Evolutionary conservation across 2,329 filamentous ascomycete genomes (phyloP).

Genomic region (Aspergillus sp.): DNA sequence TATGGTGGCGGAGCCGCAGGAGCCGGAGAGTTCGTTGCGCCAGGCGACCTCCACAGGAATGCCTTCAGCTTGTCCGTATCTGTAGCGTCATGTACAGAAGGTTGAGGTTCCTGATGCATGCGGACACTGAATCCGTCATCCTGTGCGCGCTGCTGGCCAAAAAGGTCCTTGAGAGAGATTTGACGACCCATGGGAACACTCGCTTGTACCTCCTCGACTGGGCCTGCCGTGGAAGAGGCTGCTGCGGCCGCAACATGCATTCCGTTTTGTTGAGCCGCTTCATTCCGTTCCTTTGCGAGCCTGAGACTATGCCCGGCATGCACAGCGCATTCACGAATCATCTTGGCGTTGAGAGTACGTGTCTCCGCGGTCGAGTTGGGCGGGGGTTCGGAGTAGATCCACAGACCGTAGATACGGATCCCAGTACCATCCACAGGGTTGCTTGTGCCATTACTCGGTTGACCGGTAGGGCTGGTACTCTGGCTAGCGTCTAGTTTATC

Average conservation of each 20-base stretch:
- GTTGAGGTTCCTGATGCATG: conserved; percentile 35
- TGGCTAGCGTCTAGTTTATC: conserved; percentile 18
- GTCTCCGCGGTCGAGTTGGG: conserved; percentile 53
- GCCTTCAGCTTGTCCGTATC: too few relatives aligned
- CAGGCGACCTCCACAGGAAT: not conserved
- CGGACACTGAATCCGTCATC: conserved; percentile 52
- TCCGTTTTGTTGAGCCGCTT: conserved; percentile 32
- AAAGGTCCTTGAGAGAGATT: conserved; percentile 52
- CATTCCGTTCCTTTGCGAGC: conserved; percentile 39
- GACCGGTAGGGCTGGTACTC: conserved; percentile 13
- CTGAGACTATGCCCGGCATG: conserved; percentile 51
- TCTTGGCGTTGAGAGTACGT: conserved; percentile 50
- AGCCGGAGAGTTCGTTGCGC: conserved; percentile 6
- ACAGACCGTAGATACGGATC: conserved; percentile 56
- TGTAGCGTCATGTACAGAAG: conserved; percentile 1
- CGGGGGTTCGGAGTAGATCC: conserved; percentile 62
- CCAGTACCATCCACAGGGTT: conserved; percentile 14
- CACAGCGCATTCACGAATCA: conserved; percentile 55
- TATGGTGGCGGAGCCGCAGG: conserved; percentile 14
- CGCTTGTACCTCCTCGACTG: conserved; percentile 36
- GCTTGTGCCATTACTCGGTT: conserved; percentile 15
- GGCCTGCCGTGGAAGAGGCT: conserved; percentile 25
- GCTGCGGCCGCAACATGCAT: conserved; percentile 31
- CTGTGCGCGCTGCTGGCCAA: conserved; percentile 53
- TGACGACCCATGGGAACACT: conserved; percentile 52